Evolutionary conservation across 2,329 filamentous ascomycete genomes (phyloP).

Genomic region (Ampelomyces quisqualis): DNA sequence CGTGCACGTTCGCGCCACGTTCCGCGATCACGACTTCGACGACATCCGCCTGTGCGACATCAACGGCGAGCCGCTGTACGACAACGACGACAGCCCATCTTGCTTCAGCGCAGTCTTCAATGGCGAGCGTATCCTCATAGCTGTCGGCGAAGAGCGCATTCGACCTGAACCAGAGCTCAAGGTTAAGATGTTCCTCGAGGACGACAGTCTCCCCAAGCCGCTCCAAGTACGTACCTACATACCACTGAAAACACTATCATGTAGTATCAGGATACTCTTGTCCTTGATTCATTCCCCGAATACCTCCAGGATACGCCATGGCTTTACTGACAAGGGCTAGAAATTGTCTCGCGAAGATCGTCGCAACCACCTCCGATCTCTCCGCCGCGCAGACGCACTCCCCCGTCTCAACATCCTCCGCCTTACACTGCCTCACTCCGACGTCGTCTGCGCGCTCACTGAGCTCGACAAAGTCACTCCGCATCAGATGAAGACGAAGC

Average conservation of each 20-base stretch:
- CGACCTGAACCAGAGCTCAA: not conserved
- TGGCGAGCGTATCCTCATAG: not conserved
- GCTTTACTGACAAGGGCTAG: not conserved
- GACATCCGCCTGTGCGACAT: not conserved
- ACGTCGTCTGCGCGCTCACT: not conserved
- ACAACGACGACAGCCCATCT: not conserved
- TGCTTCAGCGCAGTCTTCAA: not conserved
- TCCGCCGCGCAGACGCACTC: not conserved
- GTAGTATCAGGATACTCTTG: no score
- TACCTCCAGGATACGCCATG: not conserved
- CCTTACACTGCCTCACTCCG: not conserved
- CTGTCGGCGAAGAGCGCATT: not conserved
- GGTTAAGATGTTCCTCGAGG: not conserved
- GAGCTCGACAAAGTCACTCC: not conserved
- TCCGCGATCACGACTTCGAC: not conserved
- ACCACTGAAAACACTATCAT: not conserved
- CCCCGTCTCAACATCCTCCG: not conserved
- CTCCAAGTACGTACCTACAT: not conserved
- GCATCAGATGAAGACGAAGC: not conserved
- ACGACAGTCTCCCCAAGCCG: not conserved
- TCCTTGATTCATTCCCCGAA: not conserved
- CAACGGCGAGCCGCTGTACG: not conserved
- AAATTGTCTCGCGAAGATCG: not conserved
- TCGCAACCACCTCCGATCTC: not conserved
- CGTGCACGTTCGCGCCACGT: not conserved